Evolutionary conservation across 345 rosid genomes (phyloP).

Genomic region (Sisymbrium altissimum): DNA sequence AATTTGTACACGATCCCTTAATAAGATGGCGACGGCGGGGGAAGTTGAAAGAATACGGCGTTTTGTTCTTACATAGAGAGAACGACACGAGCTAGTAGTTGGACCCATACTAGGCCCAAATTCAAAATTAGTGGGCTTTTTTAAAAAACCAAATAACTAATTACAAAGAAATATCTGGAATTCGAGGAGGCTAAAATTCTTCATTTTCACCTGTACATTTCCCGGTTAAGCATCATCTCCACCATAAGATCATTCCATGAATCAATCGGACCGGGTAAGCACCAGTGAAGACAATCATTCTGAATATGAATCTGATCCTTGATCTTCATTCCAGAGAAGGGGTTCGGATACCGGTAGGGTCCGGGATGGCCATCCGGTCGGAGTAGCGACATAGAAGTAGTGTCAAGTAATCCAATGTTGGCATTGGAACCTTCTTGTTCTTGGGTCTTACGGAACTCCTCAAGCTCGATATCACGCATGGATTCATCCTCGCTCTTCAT

Average conservation of each 20-base stretch:
- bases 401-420: constrained; percentile 68
- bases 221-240: constrained; percentile 50
- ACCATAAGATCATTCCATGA: constrained; percentile 79
- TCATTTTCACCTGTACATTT: constrained; percentile 9
- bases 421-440: constrained; percentile 41
- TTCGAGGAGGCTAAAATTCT: neutral
- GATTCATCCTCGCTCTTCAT: constrained; percentile 49
- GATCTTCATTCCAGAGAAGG: constrained; percentile 46
- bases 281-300: constrained; percentile 97
- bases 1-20: neutral
- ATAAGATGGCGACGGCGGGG: neutral
- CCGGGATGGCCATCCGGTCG: constrained; percentile 99
- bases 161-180: neutral
- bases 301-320: constrained; percentile 50
- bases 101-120: neutral
- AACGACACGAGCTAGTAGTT: neutral
- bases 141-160: neutral
- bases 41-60: neutral
- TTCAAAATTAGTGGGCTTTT: neutral
- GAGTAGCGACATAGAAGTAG: constrained; percentile 52
- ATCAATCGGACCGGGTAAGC: constrained; percentile 96
- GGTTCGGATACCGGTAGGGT: constrained; percentile 68
- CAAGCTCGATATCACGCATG: constrained; percentile 60
- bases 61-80: neutral
- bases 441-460: constrained; percentile 45